Evolutionary conservation across 2,329 filamentous ascomycete species (phyloP), one percentile per base, ranked within the genome.

Genomic region (Alternaria brassicicola): DNA sequence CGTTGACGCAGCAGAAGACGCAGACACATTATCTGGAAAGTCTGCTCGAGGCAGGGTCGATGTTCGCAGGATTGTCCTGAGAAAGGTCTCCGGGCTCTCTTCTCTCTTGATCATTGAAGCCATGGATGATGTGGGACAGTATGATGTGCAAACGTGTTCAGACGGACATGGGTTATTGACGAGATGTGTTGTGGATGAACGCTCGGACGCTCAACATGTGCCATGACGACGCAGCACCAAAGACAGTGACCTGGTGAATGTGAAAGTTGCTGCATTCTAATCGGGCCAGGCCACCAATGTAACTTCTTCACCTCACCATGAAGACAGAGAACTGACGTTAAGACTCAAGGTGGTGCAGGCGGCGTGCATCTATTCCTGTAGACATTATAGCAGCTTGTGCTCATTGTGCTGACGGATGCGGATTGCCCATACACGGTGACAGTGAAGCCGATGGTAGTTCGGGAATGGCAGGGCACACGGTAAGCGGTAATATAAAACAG

Each of bases 51-150:
- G 31, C 9, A 30, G 15, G 12, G 26, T 30, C 12, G 48, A 51
- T 15, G 31, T 42, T 8, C n/a, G 35, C 30, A 38, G 30, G 21
- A 49, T 31, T 13, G 49, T 30, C 50, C 33, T 51, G 21, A 55
- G 43, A 15, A 45, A 38, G 17, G 26, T 28, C 48, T 62, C 60
- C 6, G 45, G 35, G 41, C 60, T 61, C 10, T 54, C 39, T 19
- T 64, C 59, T 26, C 17, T 52, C 19, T 65, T 62, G 49, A 65
- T 61, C 21, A 47, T 38, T 38, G 48, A 17, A 15, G 28, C 51
- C 55, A 58, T 54, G 12, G 12, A 58, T 54, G 12, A 15, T 49
- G 31, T 8, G 15, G 25, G 25, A 10, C 6, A 33, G n/a, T 21
- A 10, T 19, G 19, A 33, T 21, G 25, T n/a, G 45, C 13, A 30